Conservation (phyloP, 75 land plant genomes). For the Selaginella moellendorffii region DNA sequence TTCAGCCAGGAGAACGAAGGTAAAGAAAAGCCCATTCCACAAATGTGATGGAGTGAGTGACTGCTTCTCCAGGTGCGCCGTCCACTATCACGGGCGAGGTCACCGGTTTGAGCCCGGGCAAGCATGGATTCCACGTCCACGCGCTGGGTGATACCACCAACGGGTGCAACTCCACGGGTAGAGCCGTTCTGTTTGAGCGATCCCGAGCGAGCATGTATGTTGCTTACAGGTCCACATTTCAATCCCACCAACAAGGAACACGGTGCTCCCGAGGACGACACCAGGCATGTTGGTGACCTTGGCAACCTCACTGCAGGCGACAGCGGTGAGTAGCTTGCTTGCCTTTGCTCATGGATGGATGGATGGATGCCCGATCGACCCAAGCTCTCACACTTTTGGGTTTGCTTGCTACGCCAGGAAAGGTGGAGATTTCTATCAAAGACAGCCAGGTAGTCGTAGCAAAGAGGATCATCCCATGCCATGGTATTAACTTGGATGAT, state of each 20-base stretch:
- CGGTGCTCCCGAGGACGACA: constrained; percentile 71
- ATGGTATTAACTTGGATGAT: not conserved
- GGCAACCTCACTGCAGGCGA: constrained; percentile 51
- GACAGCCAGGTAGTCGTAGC: not conserved
- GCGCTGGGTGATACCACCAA: constrained; percentile 83
- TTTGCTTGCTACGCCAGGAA: too few relatives aligned
- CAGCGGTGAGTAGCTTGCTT: too few relatives aligned
- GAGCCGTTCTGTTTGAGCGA: too few relatives aligned
- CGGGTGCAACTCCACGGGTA: constrained; percentile 84
- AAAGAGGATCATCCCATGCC: not conserved
- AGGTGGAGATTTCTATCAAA: not conserved
- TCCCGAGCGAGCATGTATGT: too few relatives aligned
- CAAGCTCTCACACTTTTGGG: not conserved
- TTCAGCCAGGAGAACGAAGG: not conserved
- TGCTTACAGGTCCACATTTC: constrained; percentile 53
- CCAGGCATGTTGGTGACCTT: constrained; percentile 74
- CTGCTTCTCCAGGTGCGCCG: constrained; percentile 15
- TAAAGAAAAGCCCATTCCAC: too few relatives aligned
- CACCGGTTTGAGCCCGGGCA: constrained; percentile 60
- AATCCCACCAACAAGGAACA: constrained; percentile 62
- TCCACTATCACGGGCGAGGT: constrained; percentile 44
- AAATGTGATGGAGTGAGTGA: too few relatives aligned
- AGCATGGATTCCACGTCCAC: constrained; percentile 85
- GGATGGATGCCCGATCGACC: too few relatives aligned
- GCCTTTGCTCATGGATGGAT: too few relatives aligned